Evolutionary conservation across 108 stramenopile genomes (phyloP).

Genomic region (Epithemia pelagica): DNA sequence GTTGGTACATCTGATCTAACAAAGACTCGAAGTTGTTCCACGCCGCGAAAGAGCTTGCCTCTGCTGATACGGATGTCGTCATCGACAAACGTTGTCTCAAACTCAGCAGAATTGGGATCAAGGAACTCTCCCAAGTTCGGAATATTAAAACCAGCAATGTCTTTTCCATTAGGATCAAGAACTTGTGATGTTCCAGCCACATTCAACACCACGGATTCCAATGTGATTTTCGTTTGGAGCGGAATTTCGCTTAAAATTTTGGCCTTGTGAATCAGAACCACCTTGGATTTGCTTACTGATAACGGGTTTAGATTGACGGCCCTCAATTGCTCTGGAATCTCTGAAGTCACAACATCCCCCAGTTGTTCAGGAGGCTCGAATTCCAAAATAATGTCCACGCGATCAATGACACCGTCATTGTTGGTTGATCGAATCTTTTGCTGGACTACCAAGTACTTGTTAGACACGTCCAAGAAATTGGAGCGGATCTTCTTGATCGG

Average conservation of each 20-base stretch:
- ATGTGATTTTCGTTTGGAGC: conserved; percentile 41
- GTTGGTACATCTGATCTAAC: conserved; percentile 36
- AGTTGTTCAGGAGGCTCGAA: conserved; percentile 41
- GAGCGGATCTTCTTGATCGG: conserved; percentile 33
- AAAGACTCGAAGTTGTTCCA: conserved; percentile 71
- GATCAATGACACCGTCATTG: conserved; percentile 20
- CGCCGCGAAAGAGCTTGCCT: conserved; percentile 36
- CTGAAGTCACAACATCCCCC: conserved; percentile 20
- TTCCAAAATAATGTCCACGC: conserved; percentile 65
- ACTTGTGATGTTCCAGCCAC: conserved; percentile 58
- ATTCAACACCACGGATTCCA: conserved; percentile 46
- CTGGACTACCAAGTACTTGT: conserved; percentile 35
- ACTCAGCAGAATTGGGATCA: conserved; percentile 45
- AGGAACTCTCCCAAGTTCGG: conserved; percentile 58
- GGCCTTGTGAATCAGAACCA: conserved; percentile 68
- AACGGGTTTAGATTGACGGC: conserved; percentile 63
- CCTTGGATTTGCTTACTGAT: conserved; percentile 45
- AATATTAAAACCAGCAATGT: conserved; percentile 57
- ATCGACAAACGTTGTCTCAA: conserved; percentile 74
- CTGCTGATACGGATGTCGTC: conserved; percentile 62
- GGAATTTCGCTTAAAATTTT: conserved; percentile 42
- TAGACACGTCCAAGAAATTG: conserved; percentile 27
- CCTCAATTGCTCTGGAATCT: conserved; percentile 26
- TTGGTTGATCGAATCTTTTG: conserved; percentile 42
- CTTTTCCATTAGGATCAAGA: conserved; percentile 54